phyloP scores from a whole-genome alignment of 768 basidiomycete species.

The Mycena rebaudengoi region DNA sequence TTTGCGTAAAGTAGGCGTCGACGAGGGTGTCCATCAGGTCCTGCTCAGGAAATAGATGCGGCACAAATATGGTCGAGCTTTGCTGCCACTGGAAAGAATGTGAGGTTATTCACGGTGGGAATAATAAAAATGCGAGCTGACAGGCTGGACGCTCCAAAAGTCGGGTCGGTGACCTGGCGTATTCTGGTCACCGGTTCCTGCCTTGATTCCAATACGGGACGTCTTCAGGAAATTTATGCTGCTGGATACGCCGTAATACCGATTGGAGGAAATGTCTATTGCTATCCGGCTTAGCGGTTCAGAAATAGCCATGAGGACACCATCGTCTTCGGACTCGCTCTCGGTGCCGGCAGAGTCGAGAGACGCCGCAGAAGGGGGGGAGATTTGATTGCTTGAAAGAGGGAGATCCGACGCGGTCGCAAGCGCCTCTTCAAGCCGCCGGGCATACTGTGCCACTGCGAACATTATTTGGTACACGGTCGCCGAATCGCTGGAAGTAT shows the following conservation, averaged over 20 bases:
- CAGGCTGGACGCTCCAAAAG: conserved; percentile 35
- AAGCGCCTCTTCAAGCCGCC: conserved; percentile 20
- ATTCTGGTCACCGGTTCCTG: conserved; percentile 22
- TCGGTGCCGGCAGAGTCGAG: neutral
- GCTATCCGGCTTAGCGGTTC: conserved; percentile 7
- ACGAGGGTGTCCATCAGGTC: conserved; percentile 44
- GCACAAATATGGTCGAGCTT: conserved; percentile 14
- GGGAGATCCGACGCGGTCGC: neutral
- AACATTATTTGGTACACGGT: conserved; percentile 14
- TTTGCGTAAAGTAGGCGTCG: conserved; percentile 50
- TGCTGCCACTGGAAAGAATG: conserved; percentile 20
- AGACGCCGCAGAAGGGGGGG: neutral
- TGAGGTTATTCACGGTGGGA: no score
- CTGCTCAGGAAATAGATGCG: conserved; percentile 22
- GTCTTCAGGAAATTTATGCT: conserved; percentile 45
- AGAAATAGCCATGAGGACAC: conserved; percentile 10
- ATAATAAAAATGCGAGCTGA: conserved; percentile 22
- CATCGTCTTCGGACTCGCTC: conserved; percentile 15
- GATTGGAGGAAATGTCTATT: conserved; percentile 12
- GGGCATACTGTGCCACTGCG: conserved; percentile 17
- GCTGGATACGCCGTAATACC: conserved; percentile 45
- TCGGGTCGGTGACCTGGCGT: conserved; percentile 29
- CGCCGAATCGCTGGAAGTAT: conserved; percentile 18
- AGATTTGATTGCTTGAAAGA: neutral
- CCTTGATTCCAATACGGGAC: no score